These are phyloP conservation scores for Nosema muscidifuracis DNA, from an alignment of 371 early-diverging fungal genomes.

Conservation along the genomic window DNA sequence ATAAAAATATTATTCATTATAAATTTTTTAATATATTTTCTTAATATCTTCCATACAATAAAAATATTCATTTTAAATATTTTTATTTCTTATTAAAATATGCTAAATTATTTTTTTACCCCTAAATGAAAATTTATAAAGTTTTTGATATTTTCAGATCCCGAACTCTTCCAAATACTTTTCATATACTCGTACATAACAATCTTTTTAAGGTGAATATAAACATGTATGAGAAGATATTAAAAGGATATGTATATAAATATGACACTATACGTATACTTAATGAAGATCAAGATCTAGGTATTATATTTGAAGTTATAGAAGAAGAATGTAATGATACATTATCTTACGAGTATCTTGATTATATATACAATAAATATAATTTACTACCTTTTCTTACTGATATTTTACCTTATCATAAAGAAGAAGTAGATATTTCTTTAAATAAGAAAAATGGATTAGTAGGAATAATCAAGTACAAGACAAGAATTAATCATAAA, in stretches of 20 bases:
- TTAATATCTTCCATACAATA: no score
- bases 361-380: not conserved
- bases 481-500: slow-evolving; percentile 38
- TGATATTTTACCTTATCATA: slow-evolving; percentile 37
- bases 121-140: not conserved
- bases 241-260: slow-evolving; percentile 28
- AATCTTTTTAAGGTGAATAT: slow-evolving; percentile 4
- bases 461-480: slow-evolving; percentile 32
- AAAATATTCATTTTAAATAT: no score
- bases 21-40: no score
- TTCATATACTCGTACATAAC: not conserved
- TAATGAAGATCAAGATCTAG: not conserved
- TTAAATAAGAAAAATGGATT: no score
- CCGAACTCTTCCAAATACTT: not conserved
- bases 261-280: slow-evolving; percentile 11
- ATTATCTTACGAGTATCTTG: not conserved
- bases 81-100: no score
- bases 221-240: slow-evolving; percentile 10
- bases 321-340: not conserved
- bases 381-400: slow-evolving; percentile 28
- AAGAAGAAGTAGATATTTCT: not conserved
- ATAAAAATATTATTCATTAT: no score
- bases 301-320: slow-evolving; percentile 17
- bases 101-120: no score
- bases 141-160: not conserved